Conservation (phyloP, 2,329 filamentous ascomycete genomes). For the Fusarium poae region DNA sequence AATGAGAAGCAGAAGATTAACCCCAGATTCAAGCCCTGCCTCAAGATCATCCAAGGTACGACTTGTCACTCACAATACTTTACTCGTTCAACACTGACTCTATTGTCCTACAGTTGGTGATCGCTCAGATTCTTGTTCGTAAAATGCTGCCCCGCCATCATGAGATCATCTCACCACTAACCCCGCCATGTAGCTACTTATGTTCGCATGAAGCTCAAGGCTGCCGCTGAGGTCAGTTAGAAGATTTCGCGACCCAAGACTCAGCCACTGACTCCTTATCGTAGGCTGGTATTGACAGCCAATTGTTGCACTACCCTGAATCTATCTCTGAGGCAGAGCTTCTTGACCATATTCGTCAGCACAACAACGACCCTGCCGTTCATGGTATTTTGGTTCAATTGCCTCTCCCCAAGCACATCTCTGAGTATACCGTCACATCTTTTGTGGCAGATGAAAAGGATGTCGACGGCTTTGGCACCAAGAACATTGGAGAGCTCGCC, state of each 20-base stretch:
- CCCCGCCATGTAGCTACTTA: constrained; percentile 77
- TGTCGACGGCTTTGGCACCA: constrained; percentile 94
- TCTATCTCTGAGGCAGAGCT: constrained; percentile 87
- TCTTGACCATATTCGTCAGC: constrained; percentile 80
- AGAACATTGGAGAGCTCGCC: constrained; percentile 95
- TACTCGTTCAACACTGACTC: constrained; percentile 42
- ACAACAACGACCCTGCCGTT: constrained; percentile 88
- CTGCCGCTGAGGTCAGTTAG: constrained; percentile 81
- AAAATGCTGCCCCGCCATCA: constrained; percentile 43
- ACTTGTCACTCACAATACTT: constrained; percentile 22
- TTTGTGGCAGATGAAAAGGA: constrained; percentile 94
- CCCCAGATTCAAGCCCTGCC: constrained; percentile 86
- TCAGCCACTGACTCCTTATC: neutral
- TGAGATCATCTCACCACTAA: constrained; percentile 37
- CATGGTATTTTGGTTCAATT: constrained; percentile 96
- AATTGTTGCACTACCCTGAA: constrained; percentile 85
- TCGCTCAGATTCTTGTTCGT: constrained; percentile 86
- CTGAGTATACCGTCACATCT: constrained; percentile 90
- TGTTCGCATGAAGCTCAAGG: constrained; percentile 99
- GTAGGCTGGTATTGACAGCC: constrained; percentile 89
- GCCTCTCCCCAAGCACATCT: constrained; percentile 88
- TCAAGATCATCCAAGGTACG: constrained; percentile 95
- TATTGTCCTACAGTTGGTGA: constrained; percentile 76
- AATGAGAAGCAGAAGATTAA: constrained; percentile 83
- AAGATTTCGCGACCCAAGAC: constrained; percentile 1